A percentile compares a stretch with the other conserved stretches of the same genome.
Evolutionary conservation across 805 yeast species (phyloP).

Genomic region (Spathaspora girioi): DNA sequence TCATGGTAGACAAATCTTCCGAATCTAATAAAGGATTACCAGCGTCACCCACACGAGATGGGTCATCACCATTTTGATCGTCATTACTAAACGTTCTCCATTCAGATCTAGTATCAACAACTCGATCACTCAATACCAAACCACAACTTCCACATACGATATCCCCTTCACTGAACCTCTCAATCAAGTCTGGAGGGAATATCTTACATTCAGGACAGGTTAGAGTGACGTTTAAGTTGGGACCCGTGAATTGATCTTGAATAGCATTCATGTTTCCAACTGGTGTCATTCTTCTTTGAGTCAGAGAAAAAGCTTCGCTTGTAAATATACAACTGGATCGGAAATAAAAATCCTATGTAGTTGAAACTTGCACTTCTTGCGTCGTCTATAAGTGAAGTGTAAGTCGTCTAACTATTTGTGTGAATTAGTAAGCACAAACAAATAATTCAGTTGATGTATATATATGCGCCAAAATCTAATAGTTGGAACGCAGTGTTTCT

Average conservation of each 20-base stretch:
- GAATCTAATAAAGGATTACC: constrained; percentile 88
- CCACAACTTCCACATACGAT: constrained; percentile 99
- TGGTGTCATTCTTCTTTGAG: constrained; percentile 2
- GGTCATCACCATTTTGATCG: constrained; percentile 97
- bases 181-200: constrained; percentile 92
- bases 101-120: constrained; percentile 93
- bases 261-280: background rate
- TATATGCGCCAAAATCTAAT: background rate
- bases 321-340: background rate
- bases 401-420: background rate
- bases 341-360: background rate
- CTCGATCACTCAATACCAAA: constrained; percentile 82
- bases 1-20: constrained; percentile 88
- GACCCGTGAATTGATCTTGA: constrained; percentile 39
- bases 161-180: constrained; percentile 95
- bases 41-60: constrained; percentile 99
- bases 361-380: background rate
- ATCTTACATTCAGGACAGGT: constrained; percentile 96
- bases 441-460: background rate
- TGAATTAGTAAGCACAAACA: background rate
- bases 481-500: background rate
- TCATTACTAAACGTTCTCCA: constrained; percentile 99
- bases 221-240: constrained; percentile 81
- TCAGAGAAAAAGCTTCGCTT: too few species aligned
- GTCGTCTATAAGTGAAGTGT: background rate